Evolutionary conservation across 352 stramenopile genomes (phyloP).

Genomic region (Phytopythium helicoides): DNA sequence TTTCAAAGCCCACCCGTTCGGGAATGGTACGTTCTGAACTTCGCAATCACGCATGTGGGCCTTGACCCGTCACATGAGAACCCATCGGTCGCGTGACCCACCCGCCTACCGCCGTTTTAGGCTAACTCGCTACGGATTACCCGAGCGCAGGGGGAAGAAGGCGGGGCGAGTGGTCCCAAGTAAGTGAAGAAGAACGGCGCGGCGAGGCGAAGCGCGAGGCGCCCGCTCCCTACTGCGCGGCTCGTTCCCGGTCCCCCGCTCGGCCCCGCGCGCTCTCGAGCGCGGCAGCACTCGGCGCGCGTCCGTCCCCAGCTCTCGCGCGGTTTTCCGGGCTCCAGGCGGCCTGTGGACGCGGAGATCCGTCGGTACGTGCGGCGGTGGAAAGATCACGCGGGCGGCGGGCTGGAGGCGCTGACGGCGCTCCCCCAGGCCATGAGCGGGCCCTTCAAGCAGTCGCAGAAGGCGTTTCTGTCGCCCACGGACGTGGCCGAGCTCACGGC

Average conservation of each 20-base stretch:
- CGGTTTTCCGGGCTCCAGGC: not conserved
- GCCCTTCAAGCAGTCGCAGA: constrained; percentile 44
- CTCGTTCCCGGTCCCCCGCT: not conserved
- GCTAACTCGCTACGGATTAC: constrained; percentile 1
- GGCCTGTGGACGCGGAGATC: not conserved
- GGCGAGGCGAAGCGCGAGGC: constrained; percentile 5
- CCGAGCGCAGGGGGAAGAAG: not conserved
- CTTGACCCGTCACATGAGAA: no score
- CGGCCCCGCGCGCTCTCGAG: not conserved
- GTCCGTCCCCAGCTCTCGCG: not conserved
- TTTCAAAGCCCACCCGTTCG: no score
- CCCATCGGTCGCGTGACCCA: no score
- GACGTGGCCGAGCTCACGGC: constrained; percentile 78
- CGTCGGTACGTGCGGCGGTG: no score
- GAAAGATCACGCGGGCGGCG: no score
- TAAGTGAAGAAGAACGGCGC: constrained; percentile 9
- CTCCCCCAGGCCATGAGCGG: constrained; percentile 33
- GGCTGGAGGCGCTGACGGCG: no score
- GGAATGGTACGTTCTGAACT: no score
- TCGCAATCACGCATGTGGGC: no score
- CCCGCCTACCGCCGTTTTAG: constrained; percentile 4
- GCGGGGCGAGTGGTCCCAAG: constrained; percentile 5
- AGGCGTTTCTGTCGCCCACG: constrained; percentile 69
- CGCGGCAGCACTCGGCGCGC: not conserved
- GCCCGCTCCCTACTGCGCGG: not conserved